Base-by-base conservation (phyloP, 2,329 filamentous ascomycete genomes). In the Neonectria sp. region DNA sequence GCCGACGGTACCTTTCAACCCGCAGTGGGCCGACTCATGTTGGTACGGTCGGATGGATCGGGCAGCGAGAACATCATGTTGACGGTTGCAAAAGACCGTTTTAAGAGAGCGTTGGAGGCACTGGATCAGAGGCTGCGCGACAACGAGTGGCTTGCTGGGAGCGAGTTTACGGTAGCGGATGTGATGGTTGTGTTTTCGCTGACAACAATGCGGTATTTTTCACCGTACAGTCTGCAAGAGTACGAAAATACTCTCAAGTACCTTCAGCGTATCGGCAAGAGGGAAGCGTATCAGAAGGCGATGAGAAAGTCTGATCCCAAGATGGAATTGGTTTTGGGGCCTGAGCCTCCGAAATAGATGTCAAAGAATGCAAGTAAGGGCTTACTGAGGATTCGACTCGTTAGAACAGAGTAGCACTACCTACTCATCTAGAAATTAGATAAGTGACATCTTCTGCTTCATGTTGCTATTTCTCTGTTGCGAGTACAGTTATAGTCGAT, bases 101-200 rank as follows among this genome's bases (percentile, higher is more conserved):
- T 86, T 2, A 63, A 77, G 4, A 75, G 69, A n/a, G 77, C 80
- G 1, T 67, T 92, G 21, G 83, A 90, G 27, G 75, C 79, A 2
- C 65, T 91, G 29, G 83, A 92, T 45, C 77, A 84, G 3, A 80
- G 86, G 12, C 75, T 93, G 3, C 71, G 69, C 3, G 67, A 78
- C 1, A 85, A 82, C 40, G 75, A 81, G 8, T 93, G 86, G 83
- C 79, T 93, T 25, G 89, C 88, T 0, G 91, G 91, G 3, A 79
- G 85, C 0, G 82, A 90, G 57, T 88, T 93, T 65, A 92, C 89
- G 0, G 89, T 83, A 1, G 91, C 91, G 1, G 91, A 93, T 77
- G 82, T 92, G 45, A 92, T 93, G 89, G 81, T 80, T 5, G 83
- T 90, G 0, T 91, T 87, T 73, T 82, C 83, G 15, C 79, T 93